These are phyloP conservation scores for Fusarium transvaalense DNA, from an alignment of 2,329 filamentous ascomycete genomes.

Conservation along the genomic window DNA sequence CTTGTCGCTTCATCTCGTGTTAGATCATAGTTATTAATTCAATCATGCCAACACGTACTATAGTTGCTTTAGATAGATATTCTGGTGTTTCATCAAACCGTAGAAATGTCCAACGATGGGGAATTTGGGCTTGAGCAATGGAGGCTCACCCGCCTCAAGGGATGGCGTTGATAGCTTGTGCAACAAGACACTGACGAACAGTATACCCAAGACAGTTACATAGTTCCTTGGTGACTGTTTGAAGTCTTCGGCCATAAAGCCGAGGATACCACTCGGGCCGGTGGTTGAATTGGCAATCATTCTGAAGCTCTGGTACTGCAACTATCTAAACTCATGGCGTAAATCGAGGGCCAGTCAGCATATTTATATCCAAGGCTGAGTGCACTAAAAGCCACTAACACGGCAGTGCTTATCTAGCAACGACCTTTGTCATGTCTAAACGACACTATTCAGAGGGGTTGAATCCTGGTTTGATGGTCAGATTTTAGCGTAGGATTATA, in stretches of 20 bases:
- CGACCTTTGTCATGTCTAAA: too few species aligned
- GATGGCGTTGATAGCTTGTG: slow-evolving; percentile 20
- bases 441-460: too few species aligned
- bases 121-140: slow-evolving; percentile 20
- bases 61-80: slow-evolving; percentile 28
- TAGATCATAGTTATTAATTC: background rate
- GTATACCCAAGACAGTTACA: slow-evolving; percentile 3
- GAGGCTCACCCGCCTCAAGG: slow-evolving; percentile 23
- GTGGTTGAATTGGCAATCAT: background rate
- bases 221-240: slow-evolving; percentile 25
- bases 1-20: slow-evolving; percentile 17
- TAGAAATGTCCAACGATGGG: slow-evolving; percentile 57
- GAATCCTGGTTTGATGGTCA: background rate
- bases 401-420: background rate
- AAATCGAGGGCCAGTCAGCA: background rate
- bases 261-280: background rate
- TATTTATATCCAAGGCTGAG: background rate
- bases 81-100: slow-evolving; percentile 48
- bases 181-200: background rate
- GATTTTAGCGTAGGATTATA: background rate
- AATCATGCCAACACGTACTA: slow-evolving; percentile 24
- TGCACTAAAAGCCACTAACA: background rate
- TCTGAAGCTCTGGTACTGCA: background rate
- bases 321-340: background rate
- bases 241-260: slow-evolving; percentile 5